These are phyloP conservation scores for Tricholoma sp. DNA, from an alignment of 768 basidiomycete genomes.

Conservation along the genomic window DNA sequence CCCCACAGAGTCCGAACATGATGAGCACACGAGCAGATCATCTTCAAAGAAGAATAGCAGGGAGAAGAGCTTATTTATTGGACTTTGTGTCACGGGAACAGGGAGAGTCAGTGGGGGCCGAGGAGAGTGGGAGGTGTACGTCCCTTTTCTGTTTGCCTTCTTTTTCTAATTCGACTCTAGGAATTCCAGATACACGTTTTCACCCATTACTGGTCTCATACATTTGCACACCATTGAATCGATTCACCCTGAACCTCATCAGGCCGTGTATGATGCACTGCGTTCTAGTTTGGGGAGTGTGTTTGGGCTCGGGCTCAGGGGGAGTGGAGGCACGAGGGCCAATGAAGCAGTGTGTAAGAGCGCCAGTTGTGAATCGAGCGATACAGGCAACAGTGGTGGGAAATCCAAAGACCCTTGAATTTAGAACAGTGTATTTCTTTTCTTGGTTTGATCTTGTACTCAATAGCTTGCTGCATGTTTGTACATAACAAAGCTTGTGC, in stretches of 20 bases:
- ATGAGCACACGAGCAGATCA: not conserved
- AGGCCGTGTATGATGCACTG: constrained; percentile 62
- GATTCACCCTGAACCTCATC: constrained; percentile 75
- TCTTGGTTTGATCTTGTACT: no score
- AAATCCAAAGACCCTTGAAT: not conserved
- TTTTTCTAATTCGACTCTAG: constrained; percentile 26
- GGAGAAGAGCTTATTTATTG: constrained; percentile 56
- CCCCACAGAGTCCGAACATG: not conserved
- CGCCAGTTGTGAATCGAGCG: not conserved
- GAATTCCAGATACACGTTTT: constrained; percentile 70
- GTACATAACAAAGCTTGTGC: no score
- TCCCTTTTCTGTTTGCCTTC: constrained; percentile 10
- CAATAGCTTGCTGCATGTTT: no score
- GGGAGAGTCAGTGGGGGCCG: constrained; percentile 57
- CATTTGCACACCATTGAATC: constrained; percentile 62
- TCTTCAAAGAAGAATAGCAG: constrained; percentile 27
- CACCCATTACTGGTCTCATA: constrained; percentile 60
- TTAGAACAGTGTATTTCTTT: not conserved
- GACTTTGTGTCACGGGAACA: constrained; percentile 49
- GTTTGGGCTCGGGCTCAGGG: constrained; percentile 28
- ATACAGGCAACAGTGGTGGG: not conserved
- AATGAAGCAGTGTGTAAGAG: constrained; percentile 10
- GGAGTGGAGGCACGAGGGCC: constrained; percentile 9
- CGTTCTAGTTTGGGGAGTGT: constrained; percentile 35
- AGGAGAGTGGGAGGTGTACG: constrained; percentile 75